Evolutionary conservation across 2,329 filamentous ascomycete genomes (phyloP).

Genomic region (Samsoniella hepiali): DNA sequence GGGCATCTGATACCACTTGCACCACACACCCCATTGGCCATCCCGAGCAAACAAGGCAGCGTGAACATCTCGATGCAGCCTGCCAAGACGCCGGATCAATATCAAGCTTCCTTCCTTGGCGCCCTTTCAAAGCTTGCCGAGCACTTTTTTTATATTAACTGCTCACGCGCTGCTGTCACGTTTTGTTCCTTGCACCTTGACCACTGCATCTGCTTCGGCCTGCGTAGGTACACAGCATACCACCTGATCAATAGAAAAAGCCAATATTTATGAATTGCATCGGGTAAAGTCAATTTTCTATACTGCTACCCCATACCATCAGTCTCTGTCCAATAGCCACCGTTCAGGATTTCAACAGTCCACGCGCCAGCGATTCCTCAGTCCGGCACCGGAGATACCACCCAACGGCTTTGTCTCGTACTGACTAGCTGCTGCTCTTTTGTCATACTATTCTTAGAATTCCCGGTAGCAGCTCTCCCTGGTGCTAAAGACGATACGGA

Average conservation of each 20-base stretch:
- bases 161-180: slow-evolving; percentile 11
- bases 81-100: not conserved
- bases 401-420: not conserved
- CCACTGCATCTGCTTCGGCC: not conserved
- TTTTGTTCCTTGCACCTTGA: not conserved
- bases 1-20: not conserved
- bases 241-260: slow-evolving; percentile 3
- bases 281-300: not conserved
- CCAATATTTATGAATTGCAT: not conserved
- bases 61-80: not conserved
- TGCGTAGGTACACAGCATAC: not conserved
- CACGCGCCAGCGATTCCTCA: not conserved
- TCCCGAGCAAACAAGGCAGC: not conserved
- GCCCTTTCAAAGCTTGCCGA: not conserved
- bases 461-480: not conserved
- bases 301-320: too few relatives aligned
- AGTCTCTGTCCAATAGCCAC: too few relatives aligned
- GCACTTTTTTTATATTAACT: not conserved
- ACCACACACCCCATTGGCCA: not conserved
- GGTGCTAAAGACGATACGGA: slow-evolving; percentile 15
- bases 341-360: too few relatives aligned
- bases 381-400: not conserved
- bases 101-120: not conserved
- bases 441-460: not conserved
- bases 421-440: not conserved